A percentile compares a stretch with the other conserved stretches of the same genome.
Evolutionary conservation across 306 rosid genomes (phyloP).

Genomic region (Prunus mongolica): DNA sequence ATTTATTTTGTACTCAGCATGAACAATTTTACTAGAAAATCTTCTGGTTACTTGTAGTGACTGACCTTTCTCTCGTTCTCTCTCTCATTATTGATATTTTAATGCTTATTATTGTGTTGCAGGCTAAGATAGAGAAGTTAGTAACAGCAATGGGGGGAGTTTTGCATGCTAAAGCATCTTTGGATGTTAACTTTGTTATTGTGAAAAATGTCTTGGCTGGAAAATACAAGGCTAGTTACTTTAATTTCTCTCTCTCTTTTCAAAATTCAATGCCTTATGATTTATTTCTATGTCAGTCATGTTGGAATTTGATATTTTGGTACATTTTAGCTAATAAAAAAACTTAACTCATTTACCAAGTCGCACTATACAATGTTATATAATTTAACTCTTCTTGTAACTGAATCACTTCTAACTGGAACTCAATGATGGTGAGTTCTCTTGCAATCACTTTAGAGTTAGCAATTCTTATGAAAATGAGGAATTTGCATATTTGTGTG

Average conservation of each 20-base stretch:
- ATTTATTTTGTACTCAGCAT: neutral
- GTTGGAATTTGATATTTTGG: neutral
- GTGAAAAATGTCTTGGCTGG: constrained; percentile 88
- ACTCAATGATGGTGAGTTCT: neutral
- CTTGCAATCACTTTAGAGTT: constrained; percentile 1
- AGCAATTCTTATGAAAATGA: too few relatives aligned
- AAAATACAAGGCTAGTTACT: constrained; percentile 70
- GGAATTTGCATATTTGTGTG: neutral
- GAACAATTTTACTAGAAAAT: neutral
- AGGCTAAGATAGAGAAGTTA: constrained; percentile 66
- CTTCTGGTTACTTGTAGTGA: neutral
- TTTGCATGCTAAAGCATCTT: constrained; percentile 52
- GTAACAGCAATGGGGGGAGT: constrained; percentile 92
- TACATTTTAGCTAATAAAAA: neutral
- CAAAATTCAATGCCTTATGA: neutral
- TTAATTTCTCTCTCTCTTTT: constrained; percentile 11
- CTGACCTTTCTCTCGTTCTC: neutral
- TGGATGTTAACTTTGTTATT: constrained; percentile 74
- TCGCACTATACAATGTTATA: neutral
- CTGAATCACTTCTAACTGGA: neutral
- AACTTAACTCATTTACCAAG: neutral
- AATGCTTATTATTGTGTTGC: constrained; percentile 19
- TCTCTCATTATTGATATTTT: neutral
- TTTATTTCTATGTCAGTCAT: neutral
- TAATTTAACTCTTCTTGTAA: neutral